Base-by-base conservation (phyloP, 78 protist genomes). In the Guillardia theta region DNA sequence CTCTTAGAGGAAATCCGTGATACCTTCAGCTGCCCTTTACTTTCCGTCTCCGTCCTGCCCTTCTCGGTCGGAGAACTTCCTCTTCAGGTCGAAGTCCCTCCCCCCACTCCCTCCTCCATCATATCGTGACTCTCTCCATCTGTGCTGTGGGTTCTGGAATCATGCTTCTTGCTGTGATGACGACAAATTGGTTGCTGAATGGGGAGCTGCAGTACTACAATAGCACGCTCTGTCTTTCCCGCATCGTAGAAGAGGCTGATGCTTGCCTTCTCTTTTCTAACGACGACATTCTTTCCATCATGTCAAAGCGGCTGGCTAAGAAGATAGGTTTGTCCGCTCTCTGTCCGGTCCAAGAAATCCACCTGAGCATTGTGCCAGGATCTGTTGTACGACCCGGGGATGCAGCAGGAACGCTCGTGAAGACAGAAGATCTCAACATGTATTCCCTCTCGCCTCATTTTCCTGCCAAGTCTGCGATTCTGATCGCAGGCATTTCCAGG, bases 1-100 rank as follows among this genome's bases (percentile, higher is more conserved):
- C n/a, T 70, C 83, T 36, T 70, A 43, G 83, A 70, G 83, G 83
- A 70, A 43, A 24, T 70, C 46, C 83, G 83, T 22, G 83, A 70
- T 18, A 6, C 0, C n/a, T 10, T 70, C 41, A 43, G 45, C 46
- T 70, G 12, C 21, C 41, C 83, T 70, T 6, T 24, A 36, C 6
- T 12, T 33, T 64, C 78, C 83, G 10, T 1, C 0, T 36, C 1
- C 45, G 83, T 70, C 9, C 41, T 70, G 83, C 6, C 36, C 41
- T 1, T 70, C 4, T 24, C 36, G 46, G 5, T 4, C 36, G 83
- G 41, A 24, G 83, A 24, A 30, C 27, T 30, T 30, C 39, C 39
- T 6, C 27, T 30, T 58, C 27, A 58, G 39, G 6, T 58, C 39
- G 70, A 8, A 0, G 70, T 58, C 39, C 70, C 70, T 58, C 70